Percentiles rank a stretch among this genome's conserved stretches.
Evolutionary conservation across 371 early-diverging fungal species (phyloP).

Genomic region (Syncephalastrum monosporum): DNA sequence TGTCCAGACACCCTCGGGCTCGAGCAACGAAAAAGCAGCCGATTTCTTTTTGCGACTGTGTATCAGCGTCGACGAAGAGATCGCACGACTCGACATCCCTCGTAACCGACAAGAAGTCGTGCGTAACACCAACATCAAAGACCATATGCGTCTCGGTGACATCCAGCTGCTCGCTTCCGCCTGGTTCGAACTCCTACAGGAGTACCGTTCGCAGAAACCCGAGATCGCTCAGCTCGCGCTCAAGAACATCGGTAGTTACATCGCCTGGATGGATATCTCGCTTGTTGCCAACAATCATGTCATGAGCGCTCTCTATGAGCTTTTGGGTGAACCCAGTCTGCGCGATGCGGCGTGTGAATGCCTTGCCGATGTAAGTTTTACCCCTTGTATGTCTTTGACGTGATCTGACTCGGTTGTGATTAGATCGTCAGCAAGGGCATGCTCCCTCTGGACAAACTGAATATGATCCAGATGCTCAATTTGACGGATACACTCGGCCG

Average conservation of each 20-base stretch:
- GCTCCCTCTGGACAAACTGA: slow-evolving; percentile 84
- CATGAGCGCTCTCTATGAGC: slow-evolving; percentile 72
- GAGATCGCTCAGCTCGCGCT: slow-evolving; percentile 65
- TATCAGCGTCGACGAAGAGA: slow-evolving; percentile 87
- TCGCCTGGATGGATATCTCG: slow-evolving; percentile 93
- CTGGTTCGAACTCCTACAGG: slow-evolving; percentile 74
- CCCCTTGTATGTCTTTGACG: not conserved
- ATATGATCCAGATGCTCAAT: slow-evolving; percentile 78
- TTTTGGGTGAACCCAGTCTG: slow-evolving; percentile 58
- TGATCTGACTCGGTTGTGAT: not conserved
- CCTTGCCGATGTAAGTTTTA: slow-evolving; percentile 58
- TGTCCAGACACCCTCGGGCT: slow-evolving; percentile 45
- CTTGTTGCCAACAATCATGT: slow-evolving; percentile 86
- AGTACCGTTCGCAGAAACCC: slow-evolving; percentile 51
- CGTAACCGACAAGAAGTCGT: slow-evolving; percentile 71
- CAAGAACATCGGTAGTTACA: slow-evolving; percentile 64
- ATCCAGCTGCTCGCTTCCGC: slow-evolving; percentile 71
- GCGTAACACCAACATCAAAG: slow-evolving; percentile 85
- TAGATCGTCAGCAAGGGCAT: slow-evolving; percentile 89
- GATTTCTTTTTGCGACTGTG: slow-evolving; percentile 84
- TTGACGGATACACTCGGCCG: slow-evolving; percentile 65
- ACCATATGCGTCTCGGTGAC: slow-evolving; percentile 87
- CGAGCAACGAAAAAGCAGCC: slow-evolving; percentile 58
- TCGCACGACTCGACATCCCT: slow-evolving; percentile 75
- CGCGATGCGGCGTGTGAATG: slow-evolving; percentile 80